A percentile compares a stretch with the other conserved stretches of the same genome.
Evolutionary conservation across 2,329 filamentous ascomycete species (phyloP).

Genomic region (Fonsecaea erecta): DNA sequence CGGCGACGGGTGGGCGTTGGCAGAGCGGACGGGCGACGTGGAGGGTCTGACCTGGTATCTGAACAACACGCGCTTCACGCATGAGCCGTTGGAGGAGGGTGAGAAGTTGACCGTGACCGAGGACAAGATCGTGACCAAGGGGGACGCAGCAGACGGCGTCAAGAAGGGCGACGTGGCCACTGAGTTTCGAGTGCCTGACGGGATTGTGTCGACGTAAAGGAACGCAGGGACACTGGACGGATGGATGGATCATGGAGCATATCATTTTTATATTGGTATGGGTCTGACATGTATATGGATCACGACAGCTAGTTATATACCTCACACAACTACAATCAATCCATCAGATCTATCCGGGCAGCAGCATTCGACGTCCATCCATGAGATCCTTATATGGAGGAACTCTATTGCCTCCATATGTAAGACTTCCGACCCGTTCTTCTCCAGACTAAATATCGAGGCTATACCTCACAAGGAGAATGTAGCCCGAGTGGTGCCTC

Average conservation of each 20-base stretch:
- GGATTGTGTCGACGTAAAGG: constrained; percentile 23
- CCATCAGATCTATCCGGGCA: too few relatives aligned
- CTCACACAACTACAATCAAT: too few relatives aligned
- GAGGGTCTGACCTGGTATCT: constrained; percentile 36
- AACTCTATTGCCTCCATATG: too few relatives aligned
- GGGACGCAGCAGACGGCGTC: constrained; percentile 18
- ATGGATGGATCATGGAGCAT: not conserved
- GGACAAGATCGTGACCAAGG: constrained; percentile 20
- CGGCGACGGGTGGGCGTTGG: constrained; percentile 53
- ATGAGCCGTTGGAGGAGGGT: constrained; percentile 26
- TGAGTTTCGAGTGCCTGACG: constrained; percentile 27
- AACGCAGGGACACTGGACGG: too few relatives aligned
- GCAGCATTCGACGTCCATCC: too few relatives aligned
- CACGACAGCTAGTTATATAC: not conserved
- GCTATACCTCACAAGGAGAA: constrained; percentile 14
- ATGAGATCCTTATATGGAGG: too few relatives aligned
- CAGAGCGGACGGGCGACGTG: constrained; percentile 31
- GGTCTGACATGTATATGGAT: not conserved
- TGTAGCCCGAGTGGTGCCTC: not conserved
- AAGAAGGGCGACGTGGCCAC: constrained; percentile 20
- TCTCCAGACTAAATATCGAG: not conserved
- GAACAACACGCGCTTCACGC: constrained; percentile 32
- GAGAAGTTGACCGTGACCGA: constrained; percentile 23
- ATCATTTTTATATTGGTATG: not conserved
- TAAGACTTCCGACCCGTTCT: too few relatives aligned